These are phyloP conservation scores for Tricholoma matsutake DNA, from an alignment of 768 basidiomycete species.

Conservation along the genomic window DNA sequence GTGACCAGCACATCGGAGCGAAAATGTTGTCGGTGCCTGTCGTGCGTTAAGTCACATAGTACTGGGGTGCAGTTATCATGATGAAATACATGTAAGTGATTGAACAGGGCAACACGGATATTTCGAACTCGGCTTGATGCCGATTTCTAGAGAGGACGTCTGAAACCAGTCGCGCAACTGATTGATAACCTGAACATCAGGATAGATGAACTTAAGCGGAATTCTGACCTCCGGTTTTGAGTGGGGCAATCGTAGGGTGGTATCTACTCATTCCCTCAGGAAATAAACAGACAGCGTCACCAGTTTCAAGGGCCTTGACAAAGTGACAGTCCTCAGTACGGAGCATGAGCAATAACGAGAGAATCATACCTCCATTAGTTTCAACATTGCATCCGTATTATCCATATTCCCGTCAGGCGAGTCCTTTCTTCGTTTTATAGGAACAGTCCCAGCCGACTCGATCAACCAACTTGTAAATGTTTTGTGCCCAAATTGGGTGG, in stretches of 20 bases:
- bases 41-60: not conserved
- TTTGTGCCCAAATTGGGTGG: constrained; percentile 77
- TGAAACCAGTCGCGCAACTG: constrained; percentile 79
- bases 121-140: constrained; percentile 64
- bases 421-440: constrained; percentile 77
- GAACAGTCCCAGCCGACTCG: constrained; percentile 83
- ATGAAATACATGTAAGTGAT: constrained; percentile 71
- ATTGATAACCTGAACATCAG: not conserved
- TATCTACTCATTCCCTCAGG: constrained; percentile 87
- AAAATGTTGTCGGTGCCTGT: constrained; percentile 82
- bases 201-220: not conserved
- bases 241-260: constrained; percentile 81
- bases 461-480: constrained; percentile 92
- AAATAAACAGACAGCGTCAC: constrained; percentile 80
- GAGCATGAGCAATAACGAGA: not conserved
- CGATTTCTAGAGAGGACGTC: constrained; percentile 71
- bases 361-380: constrained; percentile 57
- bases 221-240: constrained; percentile 77
- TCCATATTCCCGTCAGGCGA: constrained; percentile 50
- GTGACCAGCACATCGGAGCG: constrained; percentile 86
- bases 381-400: constrained; percentile 67
- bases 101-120: constrained; percentile 73
- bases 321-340: constrained; percentile 9
- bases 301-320: constrained; percentile 64
- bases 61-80: not conserved